Percentiles rank a stretch among this genome's conserved stretches.
These are phyloP conservation scores for Fusarium staphyleae DNA, from an alignment of 2,329 filamentous ascomycete genomes.

Conservation along the genomic window DNA sequence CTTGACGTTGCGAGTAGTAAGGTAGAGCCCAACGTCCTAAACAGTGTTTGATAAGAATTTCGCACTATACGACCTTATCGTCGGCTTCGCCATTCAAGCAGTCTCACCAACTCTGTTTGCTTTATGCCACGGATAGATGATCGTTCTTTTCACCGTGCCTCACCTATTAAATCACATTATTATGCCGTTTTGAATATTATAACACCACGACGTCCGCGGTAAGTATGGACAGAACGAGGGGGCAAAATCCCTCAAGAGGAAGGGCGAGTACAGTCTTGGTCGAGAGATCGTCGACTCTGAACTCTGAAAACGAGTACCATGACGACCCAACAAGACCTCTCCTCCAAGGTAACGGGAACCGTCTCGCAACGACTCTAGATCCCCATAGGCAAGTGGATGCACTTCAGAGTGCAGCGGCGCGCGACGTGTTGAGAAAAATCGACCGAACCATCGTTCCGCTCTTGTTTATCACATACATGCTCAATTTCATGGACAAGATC, in stretches of 20 bases:
- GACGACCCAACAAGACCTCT: slow-evolving; percentile 12
- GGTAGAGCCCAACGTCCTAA: no score
- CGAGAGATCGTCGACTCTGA: neutral
- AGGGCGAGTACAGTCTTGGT: neutral
- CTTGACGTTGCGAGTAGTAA: no score
- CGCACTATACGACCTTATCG: no score
- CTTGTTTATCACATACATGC: slow-evolving; percentile 63
- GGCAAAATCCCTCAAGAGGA: neutral
- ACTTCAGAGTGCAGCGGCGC: slow-evolving; percentile 28
- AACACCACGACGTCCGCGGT: neutral
- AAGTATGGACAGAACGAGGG: neutral
- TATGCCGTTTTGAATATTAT: no score
- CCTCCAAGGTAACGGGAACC: neutral
- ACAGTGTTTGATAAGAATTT: no score
- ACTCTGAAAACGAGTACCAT: neutral
- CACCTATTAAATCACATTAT: no score
- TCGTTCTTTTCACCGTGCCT: no score
- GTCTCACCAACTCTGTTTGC: no score
- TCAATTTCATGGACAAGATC: slow-evolving; percentile 69
- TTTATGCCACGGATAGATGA: no score
- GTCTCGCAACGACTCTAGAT: neutral
- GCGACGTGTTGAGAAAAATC: slow-evolving; percentile 60
- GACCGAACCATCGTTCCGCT: slow-evolving; percentile 63
- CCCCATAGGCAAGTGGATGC: neutral
- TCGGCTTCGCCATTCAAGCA: no score